Percentiles rank a stretch among this genome's conserved stretches.
Conservation (phyloP, 2,329 filamentous ascomycete species). For the Fusarium floridanum region DNA sequence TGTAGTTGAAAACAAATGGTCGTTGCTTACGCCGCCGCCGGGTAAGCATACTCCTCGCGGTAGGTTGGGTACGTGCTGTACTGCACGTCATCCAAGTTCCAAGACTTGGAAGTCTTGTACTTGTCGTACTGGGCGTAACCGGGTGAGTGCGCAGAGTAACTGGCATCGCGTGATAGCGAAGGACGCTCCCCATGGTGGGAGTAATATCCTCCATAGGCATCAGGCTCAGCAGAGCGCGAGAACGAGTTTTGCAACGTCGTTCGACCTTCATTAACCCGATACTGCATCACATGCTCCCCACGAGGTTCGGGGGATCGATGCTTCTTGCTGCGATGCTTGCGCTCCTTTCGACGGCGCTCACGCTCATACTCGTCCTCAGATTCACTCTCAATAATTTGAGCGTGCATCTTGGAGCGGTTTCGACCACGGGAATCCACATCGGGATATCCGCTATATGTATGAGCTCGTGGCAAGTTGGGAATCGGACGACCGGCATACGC, state of each 20-base stretch:
- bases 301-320: conserved; percentile 51
- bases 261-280: conserved; percentile 48
- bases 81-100: conserved; percentile 48
- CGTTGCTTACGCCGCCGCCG: conserved; percentile 25
- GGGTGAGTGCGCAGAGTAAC: conserved; percentile 45
- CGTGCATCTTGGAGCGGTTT: conserved; percentile 52
- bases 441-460: conserved; percentile 51
- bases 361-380: conserved; percentile 50
- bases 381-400: conserved; percentile 53
- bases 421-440: conserved; percentile 52
- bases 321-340: conserved; percentile 55
- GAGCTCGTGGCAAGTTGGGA: conserved; percentile 48
- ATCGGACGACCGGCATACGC: conserved; percentile 45
- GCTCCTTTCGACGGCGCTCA: conserved; percentile 48
- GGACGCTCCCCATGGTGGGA: conserved; percentile 47
- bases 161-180: conserved; percentile 47
- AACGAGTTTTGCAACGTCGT: conserved; percentile 47
- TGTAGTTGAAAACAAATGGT: conserved; percentile 33
- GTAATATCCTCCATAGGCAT: conserved; percentile 42
- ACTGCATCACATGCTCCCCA: conserved; percentile 45
- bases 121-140: conserved; percentile 46
- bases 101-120: conserved; percentile 52
- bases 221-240: conserved; percentile 45
- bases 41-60: conserved; percentile 40
- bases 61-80: conserved; percentile 49